Evolutionary conservation across 2,329 filamentous ascomycete species (phyloP).

Genomic region (Aspergillus uvarum): DNA sequence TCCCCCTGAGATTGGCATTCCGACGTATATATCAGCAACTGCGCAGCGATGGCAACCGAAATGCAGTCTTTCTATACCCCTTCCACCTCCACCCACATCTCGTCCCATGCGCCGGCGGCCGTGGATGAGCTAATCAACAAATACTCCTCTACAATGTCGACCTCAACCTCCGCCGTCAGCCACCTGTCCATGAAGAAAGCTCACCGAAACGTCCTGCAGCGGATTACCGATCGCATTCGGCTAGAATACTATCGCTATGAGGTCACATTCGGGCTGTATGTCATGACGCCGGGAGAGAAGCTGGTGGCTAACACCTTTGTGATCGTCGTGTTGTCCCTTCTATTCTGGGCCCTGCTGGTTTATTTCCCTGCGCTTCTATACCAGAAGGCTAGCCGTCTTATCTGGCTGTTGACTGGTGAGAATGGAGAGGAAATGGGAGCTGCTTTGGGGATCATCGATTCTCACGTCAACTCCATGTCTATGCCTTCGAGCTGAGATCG

Average conservation of each 20-base stretch:
- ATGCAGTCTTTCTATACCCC: slow-evolving; percentile 38
- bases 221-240: slow-evolving; percentile 33
- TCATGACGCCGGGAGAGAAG: slow-evolving; percentile 47
- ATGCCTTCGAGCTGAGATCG: slow-evolving; percentile 15
- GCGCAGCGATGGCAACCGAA: slow-evolving; percentile 30
- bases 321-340: slow-evolving; percentile 34
- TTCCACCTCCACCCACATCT: slow-evolving; percentile 29
- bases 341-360: slow-evolving; percentile 38
- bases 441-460: slow-evolving; percentile 30
- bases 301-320: slow-evolving; percentile 43
- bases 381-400: slow-evolving; percentile 35
- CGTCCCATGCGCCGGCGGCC: slow-evolving; percentile 30
- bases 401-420: slow-evolving; percentile 42
- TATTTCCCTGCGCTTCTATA: slow-evolving; percentile 41
- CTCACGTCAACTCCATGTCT: slow-evolving; percentile 19
- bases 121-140: slow-evolving; percentile 37
- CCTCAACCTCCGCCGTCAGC: slow-evolving; percentile 13
- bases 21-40: not conserved
- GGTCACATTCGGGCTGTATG: slow-evolving; percentile 47
- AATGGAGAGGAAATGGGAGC: slow-evolving; percentile 30
- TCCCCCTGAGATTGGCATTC: not conserved
- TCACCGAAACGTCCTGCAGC: slow-evolving; percentile 29
- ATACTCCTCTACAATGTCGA: slow-evolving; percentile 32
- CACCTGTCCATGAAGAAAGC: slow-evolving; percentile 15
- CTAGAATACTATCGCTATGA: slow-evolving; percentile 50